Evolutionary conservation across 495 filamentous ascomycete species (phyloP).

Genomic region (Neurospora sp.): DNA sequence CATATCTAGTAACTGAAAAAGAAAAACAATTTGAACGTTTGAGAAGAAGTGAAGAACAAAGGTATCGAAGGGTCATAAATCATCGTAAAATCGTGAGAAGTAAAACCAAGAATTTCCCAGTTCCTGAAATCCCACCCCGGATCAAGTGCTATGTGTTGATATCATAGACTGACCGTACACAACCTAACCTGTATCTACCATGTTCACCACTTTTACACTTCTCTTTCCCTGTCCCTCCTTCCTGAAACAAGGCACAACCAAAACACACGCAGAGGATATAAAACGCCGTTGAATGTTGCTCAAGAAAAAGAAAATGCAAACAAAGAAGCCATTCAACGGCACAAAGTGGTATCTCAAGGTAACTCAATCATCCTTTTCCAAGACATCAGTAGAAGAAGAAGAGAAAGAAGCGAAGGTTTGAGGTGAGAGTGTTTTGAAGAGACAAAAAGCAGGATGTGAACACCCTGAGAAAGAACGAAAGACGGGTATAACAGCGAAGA

Average conservation of each 20-base stretch:
- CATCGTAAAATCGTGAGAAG: conserved; percentile 1
- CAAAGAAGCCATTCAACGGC: conserved; percentile 9
- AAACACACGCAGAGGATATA: background rate
- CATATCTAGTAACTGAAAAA: background rate
- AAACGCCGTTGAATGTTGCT: background rate
- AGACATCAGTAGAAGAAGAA: conserved; percentile 6
- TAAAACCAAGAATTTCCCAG: background rate
- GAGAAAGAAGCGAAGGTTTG: conserved; percentile 4
- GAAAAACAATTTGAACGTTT: conserved; percentile 1
- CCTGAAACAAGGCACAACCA: background rate
- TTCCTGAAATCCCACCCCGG: background rate
- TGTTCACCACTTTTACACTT: background rate
- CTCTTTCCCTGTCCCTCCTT: background rate
- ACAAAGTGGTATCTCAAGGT: conserved; percentile 1
- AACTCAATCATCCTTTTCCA: background rate
- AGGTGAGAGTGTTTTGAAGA: background rate
- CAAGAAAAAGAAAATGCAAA: conserved; percentile 12
- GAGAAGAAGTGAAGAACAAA: conserved; percentile 5
- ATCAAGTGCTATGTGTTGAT: background rate
- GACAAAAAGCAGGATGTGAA: background rate
- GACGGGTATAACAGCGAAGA: conserved; percentile 7
- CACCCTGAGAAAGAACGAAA: background rate
- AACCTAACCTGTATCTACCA: background rate
- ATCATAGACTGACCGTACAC: background rate
- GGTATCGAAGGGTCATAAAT: conserved; percentile 2